Conservation (phyloP, 1,284 basidiomycete species). For the Phylloboletellus chloephorus region DNA sequence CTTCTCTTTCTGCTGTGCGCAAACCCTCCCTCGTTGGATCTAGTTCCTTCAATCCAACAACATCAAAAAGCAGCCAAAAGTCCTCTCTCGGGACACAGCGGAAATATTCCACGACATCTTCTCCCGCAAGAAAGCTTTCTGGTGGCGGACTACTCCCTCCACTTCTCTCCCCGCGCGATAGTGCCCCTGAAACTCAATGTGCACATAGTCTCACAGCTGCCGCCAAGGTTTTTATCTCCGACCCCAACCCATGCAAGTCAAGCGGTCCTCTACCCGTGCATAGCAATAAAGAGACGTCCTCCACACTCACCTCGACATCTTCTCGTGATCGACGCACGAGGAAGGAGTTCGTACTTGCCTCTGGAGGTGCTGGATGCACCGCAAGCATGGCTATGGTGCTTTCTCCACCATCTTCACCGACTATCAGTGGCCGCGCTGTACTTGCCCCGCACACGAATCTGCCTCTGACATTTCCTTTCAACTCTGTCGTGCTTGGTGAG, state of each 20-base stretch:
- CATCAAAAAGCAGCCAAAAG: constrained; percentile 13
- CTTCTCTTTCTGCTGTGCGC: neutral
- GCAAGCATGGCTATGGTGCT: constrained; percentile 23
- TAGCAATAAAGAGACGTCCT: neutral
- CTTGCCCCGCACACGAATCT: constrained; percentile 6
- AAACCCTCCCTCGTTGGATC: constrained; percentile 4
- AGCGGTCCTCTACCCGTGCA: neutral
- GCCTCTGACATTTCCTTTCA: neutral
- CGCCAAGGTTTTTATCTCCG: constrained; percentile 11
- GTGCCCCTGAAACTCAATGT: neutral
- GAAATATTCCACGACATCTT: neutral
- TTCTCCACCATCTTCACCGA: constrained; percentile 24
- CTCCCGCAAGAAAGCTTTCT: constrained; percentile 18
- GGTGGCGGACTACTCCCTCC: constrained; percentile 11
- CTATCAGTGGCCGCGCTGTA: constrained; percentile 1
- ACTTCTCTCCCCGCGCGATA: constrained; percentile 14
- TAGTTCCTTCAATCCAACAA: constrained; percentile 1
- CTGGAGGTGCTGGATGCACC: constrained; percentile 5
- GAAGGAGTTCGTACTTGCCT: constrained; percentile 12
- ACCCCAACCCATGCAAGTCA: constrained; percentile 2
- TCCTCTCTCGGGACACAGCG: constrained; percentile 6
- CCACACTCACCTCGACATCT: neutral
- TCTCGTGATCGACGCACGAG: constrained; percentile 16
- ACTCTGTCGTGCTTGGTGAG: neutral
- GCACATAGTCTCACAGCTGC: constrained; percentile 12